These are phyloP conservation scores for Zarea fungicola DNA, from an alignment of 2,329 filamentous ascomycete species.

Conservation along the genomic window DNA sequence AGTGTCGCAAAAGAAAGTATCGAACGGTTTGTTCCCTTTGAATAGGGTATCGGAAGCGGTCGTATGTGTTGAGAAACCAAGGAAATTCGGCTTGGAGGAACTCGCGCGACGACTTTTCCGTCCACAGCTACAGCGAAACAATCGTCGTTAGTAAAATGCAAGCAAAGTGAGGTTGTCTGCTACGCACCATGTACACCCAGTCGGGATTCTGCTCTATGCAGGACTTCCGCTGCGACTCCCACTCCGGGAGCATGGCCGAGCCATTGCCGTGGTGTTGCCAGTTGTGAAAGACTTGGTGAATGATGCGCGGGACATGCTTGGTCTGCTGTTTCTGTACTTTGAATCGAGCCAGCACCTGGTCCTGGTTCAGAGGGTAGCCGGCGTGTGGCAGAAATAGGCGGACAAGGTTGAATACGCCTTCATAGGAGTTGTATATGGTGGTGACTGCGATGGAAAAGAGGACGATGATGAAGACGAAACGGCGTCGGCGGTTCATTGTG, in stretches of 20 bases:
- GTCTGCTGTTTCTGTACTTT: slow-evolving; percentile 2
- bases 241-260: slow-evolving; percentile 56
- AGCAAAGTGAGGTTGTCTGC: neutral
- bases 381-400: slow-evolving; percentile 7
- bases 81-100: slow-evolving; percentile 66
- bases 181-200: slow-evolving; percentile 65
- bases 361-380: slow-evolving; percentile 8
- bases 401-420: neutral
- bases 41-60: slow-evolving; percentile 64
- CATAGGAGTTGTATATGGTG: slow-evolving; percentile 1
- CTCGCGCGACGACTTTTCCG: slow-evolving; percentile 58
- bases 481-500: slow-evolving; percentile 7
- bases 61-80: slow-evolving; percentile 66
- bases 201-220: slow-evolving; percentile 63
- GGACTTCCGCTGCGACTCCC: slow-evolving; percentile 59
- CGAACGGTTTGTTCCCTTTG: slow-evolving; percentile 68
- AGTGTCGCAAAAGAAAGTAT: slow-evolving; percentile 69
- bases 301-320: slow-evolving; percentile 58
- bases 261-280: slow-evolving; percentile 52
- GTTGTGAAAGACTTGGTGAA: slow-evolving; percentile 55
- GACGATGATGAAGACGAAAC: neutral
- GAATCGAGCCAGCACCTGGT: slow-evolving; percentile 8
- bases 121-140: slow-evolving; percentile 55
- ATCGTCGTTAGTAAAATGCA: neutral
- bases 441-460: neutral